Percentiles rank a stretch among this genome's conserved stretches.
phyloP scores from a whole-genome alignment of 2,329 filamentous ascomycete genomes.

The Trichoderma koningiopsis region DNA sequence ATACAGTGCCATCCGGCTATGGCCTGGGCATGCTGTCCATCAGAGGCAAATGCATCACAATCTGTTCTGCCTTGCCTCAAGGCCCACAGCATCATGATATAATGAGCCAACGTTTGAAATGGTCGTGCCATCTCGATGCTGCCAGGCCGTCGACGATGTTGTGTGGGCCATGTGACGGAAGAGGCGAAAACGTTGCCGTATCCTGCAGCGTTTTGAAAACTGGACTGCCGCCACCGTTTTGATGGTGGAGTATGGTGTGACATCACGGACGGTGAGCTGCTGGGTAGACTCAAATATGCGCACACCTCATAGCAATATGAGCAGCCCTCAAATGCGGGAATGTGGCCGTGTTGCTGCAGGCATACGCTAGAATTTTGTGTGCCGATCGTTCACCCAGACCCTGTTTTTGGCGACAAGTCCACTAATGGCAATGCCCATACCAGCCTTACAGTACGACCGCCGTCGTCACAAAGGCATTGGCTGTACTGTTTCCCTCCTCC shows the following conservation, averaged over 20 bases:
- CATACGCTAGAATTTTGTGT: not conserved
- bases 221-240: constrained; percentile 19
- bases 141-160: constrained; percentile 28
- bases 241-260: constrained; percentile 13
- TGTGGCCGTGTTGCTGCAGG: not conserved
- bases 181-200: constrained; percentile 23
- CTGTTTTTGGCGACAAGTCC: not conserved
- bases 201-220: constrained; percentile 20
- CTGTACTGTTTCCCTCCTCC: constrained; percentile 21
- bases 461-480: not conserved
- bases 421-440: not conserved
- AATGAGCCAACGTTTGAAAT: not conserved
- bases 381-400: not conserved
- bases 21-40: not conserved
- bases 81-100: not conserved
- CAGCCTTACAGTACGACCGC: constrained; percentile 6
- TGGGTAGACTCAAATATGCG: not conserved
- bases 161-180: constrained; percentile 32
- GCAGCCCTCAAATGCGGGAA: not conserved
- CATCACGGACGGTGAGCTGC: constrained; percentile 21
- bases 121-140: not conserved
- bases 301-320: not conserved
- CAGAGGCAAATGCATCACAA: not conserved
- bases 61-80: not conserved
- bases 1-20: not conserved